phyloP scores from a whole-genome alignment of 495 filamentous ascomycete genomes.

The Acidomyces sp. region DNA sequence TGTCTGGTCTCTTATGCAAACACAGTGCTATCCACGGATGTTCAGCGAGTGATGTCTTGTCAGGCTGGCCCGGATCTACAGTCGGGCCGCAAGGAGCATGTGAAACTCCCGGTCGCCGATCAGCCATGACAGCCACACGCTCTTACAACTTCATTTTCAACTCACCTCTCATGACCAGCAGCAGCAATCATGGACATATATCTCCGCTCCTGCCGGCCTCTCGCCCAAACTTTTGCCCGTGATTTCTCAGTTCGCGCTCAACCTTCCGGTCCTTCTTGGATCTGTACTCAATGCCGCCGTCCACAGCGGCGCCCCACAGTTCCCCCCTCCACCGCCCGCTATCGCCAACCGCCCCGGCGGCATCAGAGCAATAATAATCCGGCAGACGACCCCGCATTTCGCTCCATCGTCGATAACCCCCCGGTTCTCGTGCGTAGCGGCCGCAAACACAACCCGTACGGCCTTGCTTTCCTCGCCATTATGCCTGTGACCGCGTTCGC shows the following conservation, averaged over 20 bases:
- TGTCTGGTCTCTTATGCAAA: too few species aligned
- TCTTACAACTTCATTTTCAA: too few species aligned
- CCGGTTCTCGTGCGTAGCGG: slow-evolving; percentile 58
- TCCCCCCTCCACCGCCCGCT: slow-evolving; percentile 1
- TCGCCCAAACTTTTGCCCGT: not conserved
- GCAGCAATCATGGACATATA: slow-evolving; percentile 3
- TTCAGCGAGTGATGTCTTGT: too few species aligned
- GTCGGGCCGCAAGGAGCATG: slow-evolving; percentile 1
- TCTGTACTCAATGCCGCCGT: slow-evolving; percentile 16
- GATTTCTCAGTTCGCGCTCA: not conserved
- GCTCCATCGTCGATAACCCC: slow-evolving; percentile 75
- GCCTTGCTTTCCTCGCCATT: slow-evolving; percentile 37
- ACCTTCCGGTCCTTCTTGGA: slow-evolving; percentile 3
- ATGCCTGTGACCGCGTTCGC: slow-evolving; percentile 85
- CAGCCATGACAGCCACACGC: too few species aligned
- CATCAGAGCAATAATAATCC: slow-evolving; percentile 23
- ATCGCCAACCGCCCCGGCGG: slow-evolving; percentile 3
- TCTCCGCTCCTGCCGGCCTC: not conserved
- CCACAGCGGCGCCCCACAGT: not conserved
- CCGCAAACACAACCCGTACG: slow-evolving; percentile 41
- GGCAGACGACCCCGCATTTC: slow-evolving; percentile 58
- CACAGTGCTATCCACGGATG: too few species aligned
- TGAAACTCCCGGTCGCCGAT: slow-evolving; percentile 3
- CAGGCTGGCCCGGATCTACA: too few species aligned
- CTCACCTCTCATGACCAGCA: not conserved